Base-by-base conservation (phyloP, 2,329 filamentous ascomycete genomes). In the Trichoderma koningii region DNA sequence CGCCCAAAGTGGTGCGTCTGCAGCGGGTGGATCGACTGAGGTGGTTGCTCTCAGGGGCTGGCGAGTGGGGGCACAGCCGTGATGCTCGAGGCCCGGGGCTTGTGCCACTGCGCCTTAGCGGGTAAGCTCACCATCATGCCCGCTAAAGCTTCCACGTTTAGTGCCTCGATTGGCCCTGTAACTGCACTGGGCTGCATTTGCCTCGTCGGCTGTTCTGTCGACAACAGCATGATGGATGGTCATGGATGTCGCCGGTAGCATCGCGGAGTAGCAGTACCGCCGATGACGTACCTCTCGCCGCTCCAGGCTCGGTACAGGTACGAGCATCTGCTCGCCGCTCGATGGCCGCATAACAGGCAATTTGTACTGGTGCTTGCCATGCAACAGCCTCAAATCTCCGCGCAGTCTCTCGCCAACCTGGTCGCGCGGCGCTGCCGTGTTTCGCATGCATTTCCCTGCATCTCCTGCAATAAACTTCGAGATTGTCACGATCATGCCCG, bases 11-110 rank as follows among this genome's bases (percentile, higher is more conserved):
- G 52, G 45, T 52, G 55, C 53, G 51, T 64, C 62, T 64, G 38
- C 62, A 64, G 62, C 59, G 62, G 62, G 62, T 64, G 62, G 62
- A 64, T 52, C 62, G 55, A 38, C 34, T 38, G 10, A 3, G 5
- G 30, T 51, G 26, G 55, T 52, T 50, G 45, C 41, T 63, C 52
- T 64, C 62, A 64, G 62, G 62, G 62, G 62, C 53, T 64, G 26
- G 45, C 47, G 62, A 42, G 62, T 64, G 62, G 62, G 47, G 62
- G 38, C 41, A 15, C 57, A 26, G 23, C 41, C 14, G 23, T 48
- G 45, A 21, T 19, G 17, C 3, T 9, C 23, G 21, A 14, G 5
- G 30, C 23, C 21, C 21, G 21, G 21, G 21, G 52, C 34, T 55
- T 38, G 34, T 55, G 30, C 34, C 34, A 15, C 45, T 30, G 41